Evolutionary conservation across 164 flowering plant genomes (phyloP).

Genomic region (Chimonanthus salicifolius): DNA sequence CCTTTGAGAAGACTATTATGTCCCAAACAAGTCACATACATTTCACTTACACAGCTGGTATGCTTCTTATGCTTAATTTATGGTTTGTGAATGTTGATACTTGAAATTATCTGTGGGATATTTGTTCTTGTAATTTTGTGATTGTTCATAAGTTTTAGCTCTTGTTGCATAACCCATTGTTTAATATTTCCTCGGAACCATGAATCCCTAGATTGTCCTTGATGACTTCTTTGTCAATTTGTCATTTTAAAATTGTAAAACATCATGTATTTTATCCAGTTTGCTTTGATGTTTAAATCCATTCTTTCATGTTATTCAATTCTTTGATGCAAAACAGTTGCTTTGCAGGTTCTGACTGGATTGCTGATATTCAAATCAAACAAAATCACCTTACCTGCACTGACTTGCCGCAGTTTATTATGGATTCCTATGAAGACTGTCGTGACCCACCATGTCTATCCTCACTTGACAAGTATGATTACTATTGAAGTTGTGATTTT

Average conservation of each 20-base stretch:
- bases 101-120: neutral
- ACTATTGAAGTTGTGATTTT: neutral
- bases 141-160: neutral
- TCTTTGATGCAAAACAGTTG: conserved; percentile 24
- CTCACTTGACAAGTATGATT: conserved; percentile 77
- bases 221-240: no score
- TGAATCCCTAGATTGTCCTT: no score
- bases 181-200: no score
- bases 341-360: conserved; percentile 89
- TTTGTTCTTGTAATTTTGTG: neutral
- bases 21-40: conserved; percentile 83
- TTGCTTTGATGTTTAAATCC: neutral
- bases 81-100: neutral
- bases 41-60: conserved; percentile 90
- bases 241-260: neutral
- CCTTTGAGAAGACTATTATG: conserved; percentile 69
- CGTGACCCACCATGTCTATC: conserved; percentile 77
- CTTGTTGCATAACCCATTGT: neutral
- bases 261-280: neutral
- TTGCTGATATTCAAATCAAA: conserved; percentile 43
- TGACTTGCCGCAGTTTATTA: conserved; percentile 76
- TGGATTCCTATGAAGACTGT: conserved; percentile 88
- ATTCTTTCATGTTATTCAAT: neutral
- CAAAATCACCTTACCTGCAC: conserved; percentile 59
- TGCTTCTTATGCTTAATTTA: conserved; percentile 10